Percentiles rank a stretch among this genome's conserved stretches.
These are phyloP conservation scores for Ambrosia trifida DNA, from an alignment of 129 eudicot genomes.

Conservation along the genomic window DNA sequence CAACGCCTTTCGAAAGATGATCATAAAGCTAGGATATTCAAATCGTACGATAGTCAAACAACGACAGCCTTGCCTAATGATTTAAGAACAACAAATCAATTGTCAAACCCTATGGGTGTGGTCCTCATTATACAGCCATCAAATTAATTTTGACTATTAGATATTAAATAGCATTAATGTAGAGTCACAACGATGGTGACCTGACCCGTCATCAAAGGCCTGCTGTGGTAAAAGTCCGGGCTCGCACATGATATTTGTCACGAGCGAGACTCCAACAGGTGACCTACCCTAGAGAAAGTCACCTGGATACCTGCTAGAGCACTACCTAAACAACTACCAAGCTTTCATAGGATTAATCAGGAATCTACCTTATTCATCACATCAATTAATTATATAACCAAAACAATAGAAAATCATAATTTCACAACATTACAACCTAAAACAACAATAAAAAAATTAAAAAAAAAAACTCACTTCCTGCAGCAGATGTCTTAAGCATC, in stretches of 20 bases:
- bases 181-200: no score
- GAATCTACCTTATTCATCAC: neutral
- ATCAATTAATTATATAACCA: neutral
- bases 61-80: neutral
- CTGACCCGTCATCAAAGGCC: no score
- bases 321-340: constrained; percentile 2
- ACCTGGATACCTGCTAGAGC: no score
- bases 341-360: neutral
- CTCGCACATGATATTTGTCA: no score
- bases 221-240: no score
- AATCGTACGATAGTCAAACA: neutral
- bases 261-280: no score
- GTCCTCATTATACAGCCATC: no score
- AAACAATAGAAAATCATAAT: neutral
- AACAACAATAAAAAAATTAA: neutral
- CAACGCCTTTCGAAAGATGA: constrained; percentile 13
- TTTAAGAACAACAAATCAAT: neutral
- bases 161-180: no score
- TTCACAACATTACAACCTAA: neutral
- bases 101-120: neutral
- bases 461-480: constrained; percentile 52
- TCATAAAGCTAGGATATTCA: neutral
- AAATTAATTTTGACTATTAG: no score
- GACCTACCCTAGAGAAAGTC: no score
- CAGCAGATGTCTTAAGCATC: constrained; percentile 68